Base-by-base conservation (phyloP, 1,139 yeast species). In the Yamadazyma atmosphaerica region DNA sequence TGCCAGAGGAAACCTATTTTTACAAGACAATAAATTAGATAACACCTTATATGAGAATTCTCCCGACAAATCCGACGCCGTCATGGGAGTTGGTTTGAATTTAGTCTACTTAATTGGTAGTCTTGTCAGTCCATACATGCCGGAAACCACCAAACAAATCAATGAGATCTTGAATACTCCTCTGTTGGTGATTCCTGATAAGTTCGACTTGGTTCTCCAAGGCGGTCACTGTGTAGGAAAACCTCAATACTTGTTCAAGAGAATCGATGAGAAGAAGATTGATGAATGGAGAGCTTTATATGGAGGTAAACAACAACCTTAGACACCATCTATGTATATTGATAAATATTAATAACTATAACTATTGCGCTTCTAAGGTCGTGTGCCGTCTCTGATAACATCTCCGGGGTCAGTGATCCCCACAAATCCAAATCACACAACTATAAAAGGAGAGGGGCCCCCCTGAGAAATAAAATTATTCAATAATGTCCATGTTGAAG, bases 1-100 rank as follows among this genome's bases (percentile, higher is more conserved):
- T 42, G 81, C 96, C 21, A 81, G 96, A 56, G 98, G 98, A 63
- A 92, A 92, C 65, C 86, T 76, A 62, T 94, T 90, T 73, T 76
- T 92, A 61, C 99, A 92, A 69, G 98, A 90, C 39, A 89, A 90
- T 72, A 90, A 89, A 67, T 77, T 92, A 55, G 98, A 90, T 65
- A 92, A 92, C 73, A 74, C 86, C 19, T 74, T 90, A 51, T 87
- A 82, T 62, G 79, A 81, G 42, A 80, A 87, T 56, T 63, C 65
- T 38, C 96, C 97, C 26, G 86, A 76, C 29, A 82, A 80, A 58
- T 80, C 96, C 14, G 97, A 90, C 58, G 96, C 96, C 1, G 96
- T 92, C 38, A 86, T 92, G 38, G 96, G 86, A 45, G 86, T 88
- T 40, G 98, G 95, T 40, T 73, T 92, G 63, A 92, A 92, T 66